Evolutionary conservation across 306 rosid species (phyloP).

Genomic region (Fagus sylvatica): DNA sequence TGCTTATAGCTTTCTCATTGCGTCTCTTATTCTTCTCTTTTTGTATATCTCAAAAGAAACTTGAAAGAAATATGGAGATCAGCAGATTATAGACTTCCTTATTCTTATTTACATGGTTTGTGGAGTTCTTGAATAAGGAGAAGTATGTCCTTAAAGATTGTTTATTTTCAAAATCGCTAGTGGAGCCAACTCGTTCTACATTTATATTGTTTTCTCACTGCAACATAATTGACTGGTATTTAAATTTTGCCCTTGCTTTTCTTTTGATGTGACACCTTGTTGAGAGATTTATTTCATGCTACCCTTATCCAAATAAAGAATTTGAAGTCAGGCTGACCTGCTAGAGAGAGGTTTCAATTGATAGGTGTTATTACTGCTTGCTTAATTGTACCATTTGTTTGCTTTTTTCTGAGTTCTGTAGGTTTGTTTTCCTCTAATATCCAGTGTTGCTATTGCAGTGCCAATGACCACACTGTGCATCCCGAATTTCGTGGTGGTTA

Average conservation of each 20-base stretch:
- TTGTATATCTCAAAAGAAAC: not conserved
- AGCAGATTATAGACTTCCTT: not conserved
- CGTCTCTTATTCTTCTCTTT: slow-evolving; percentile 1
- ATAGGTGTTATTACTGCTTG: slow-evolving; percentile 1
- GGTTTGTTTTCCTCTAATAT: slow-evolving; percentile 3
- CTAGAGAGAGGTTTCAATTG: not conserved
- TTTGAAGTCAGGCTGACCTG: not conserved
- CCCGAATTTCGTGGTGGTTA: slow-evolving; percentile 84
- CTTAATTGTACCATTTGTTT: not conserved
- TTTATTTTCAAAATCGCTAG: not conserved
- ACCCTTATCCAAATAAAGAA: not conserved
- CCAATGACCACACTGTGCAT: slow-evolving; percentile 64
- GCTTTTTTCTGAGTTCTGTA: slow-evolving; percentile 19
- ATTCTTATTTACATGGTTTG: not conserved
- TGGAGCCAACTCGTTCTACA: not conserved
- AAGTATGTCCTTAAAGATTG: slow-evolving; percentile 1
- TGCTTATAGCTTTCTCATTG: slow-evolving; percentile 11
- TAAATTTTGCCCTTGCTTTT: not conserved
- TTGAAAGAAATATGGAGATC: not conserved
- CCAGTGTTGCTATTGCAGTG: slow-evolving; percentile 47
- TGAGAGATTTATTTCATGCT: not conserved
- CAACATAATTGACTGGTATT: not conserved
- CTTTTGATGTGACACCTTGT: not conserved
- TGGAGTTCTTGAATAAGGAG: not conserved
- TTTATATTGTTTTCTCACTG: not conserved